Conservation (phyloP, 768 basidiomycete species). For the Tricholoma sp. region DNA sequence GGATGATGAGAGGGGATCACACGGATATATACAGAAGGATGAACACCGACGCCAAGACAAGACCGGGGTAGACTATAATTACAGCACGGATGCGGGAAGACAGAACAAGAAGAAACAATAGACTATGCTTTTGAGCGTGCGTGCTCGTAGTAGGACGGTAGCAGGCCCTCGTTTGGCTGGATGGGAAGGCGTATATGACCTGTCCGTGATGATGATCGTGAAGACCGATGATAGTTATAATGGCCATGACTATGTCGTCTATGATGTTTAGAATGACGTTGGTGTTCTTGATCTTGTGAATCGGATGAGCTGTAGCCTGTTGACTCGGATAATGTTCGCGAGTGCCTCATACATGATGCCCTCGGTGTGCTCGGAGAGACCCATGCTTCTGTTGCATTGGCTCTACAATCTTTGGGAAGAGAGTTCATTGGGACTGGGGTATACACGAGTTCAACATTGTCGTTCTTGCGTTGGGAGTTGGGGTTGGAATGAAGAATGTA, state of each 20-base stretch:
- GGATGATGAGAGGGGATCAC: background rate
- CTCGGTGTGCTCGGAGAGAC: conserved; percentile 31
- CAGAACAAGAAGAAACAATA: background rate
- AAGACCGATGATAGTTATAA: conserved; percentile 18
- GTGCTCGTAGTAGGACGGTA: conserved; percentile 25
- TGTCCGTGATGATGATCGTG: conserved; percentile 23
- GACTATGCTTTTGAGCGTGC: conserved; percentile 14
- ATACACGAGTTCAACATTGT: conserved; percentile 47
- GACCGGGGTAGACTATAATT: background rate
- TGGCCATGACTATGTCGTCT: conserved; percentile 24
- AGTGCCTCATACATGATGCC: conserved; percentile 6
- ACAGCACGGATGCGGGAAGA: background rate
- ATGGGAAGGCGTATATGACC: conserved; percentile 43
- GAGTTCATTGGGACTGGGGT: conserved; percentile 60
- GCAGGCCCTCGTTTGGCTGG: conserved; percentile 38
- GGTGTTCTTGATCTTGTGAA: conserved; percentile 19
- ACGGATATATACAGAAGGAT: background rate
- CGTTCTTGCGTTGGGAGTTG: conserved; percentile 9
- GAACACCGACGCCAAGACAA: background rate
- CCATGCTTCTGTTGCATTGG: conserved; percentile 67
- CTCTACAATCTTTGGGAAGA: conserved; percentile 46
- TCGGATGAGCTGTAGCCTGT: background rate
- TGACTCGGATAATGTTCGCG: conserved; percentile 18
- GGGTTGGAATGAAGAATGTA: conserved; percentile 47
- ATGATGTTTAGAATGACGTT: conserved; percentile 24